These are phyloP conservation scores for Tylopilus vinaceipallidus DNA, from an alignment of 768 basidiomycete genomes.

Conservation along the genomic window DNA sequence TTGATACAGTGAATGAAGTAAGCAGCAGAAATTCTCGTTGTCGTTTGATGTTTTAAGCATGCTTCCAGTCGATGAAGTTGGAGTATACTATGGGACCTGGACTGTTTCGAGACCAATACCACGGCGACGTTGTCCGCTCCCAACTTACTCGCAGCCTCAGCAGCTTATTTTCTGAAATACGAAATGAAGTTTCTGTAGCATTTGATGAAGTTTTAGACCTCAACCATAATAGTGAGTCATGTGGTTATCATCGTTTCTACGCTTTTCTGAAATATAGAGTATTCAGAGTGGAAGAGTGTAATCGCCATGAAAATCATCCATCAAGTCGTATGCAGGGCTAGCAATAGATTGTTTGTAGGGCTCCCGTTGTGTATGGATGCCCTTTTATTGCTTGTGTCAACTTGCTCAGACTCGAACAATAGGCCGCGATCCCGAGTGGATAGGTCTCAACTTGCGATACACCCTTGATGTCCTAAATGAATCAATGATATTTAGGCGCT, in stretches of 20 bases:
- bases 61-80: constrained; percentile 34
- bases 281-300: constrained; percentile 40
- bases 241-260: neutral
- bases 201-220: constrained; percentile 38
- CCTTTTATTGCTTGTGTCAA: neutral
- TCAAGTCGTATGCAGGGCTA: constrained; percentile 10
- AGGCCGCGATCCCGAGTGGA: neutral
- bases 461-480: neutral
- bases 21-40: neutral
- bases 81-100: constrained; percentile 39
- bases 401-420: too few relatives aligned
- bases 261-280: neutral
- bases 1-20: constrained; percentile 36
- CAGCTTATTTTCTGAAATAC: constrained; percentile 28
- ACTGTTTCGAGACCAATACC: constrained; percentile 31
- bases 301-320: constrained; percentile 27
- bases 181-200: constrained; percentile 35
- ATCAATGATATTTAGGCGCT: constrained; percentile 5
- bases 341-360: constrained; percentile 50
- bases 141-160: constrained; percentile 41
- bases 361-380: constrained; percentile 26
- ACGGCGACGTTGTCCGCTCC: constrained; percentile 28
- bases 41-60: neutral
- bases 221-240: constrained; percentile 13
- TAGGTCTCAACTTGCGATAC: neutral